These are phyloP conservation scores for Teunomyces cretensis DNA, from an alignment of 805 yeast species.

Conservation along the genomic window DNA sequence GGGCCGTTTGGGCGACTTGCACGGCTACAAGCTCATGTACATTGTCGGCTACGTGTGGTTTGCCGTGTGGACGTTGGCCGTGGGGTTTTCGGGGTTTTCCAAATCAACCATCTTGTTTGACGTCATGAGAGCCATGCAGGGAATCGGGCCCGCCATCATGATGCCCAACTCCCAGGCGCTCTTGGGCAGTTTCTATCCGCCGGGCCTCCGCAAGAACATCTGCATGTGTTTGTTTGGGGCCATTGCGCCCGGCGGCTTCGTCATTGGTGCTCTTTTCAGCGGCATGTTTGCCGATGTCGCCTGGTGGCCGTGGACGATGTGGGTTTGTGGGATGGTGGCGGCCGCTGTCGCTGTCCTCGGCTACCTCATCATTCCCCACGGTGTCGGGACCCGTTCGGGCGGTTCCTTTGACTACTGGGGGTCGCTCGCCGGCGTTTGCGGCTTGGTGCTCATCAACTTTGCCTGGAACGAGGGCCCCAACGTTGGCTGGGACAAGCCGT, in stretches of 20 bases:
- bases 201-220: conserved; percentile 17
- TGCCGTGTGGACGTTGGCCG: conserved; percentile 21
- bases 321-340: conserved; percentile 26
- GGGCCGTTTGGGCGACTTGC: conserved; percentile 36
- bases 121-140: conserved; percentile 32
- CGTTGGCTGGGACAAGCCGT: conserved; percentile 18
- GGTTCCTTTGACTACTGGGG: conserved; percentile 29
- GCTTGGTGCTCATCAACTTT: conserved; percentile 17
- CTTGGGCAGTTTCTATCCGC: conserved; percentile 31
- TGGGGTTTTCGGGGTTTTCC: conserved; percentile 28
- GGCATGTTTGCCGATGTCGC: conserved; percentile 23
- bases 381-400: conserved; percentile 18
- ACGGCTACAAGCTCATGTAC: conserved; percentile 32
- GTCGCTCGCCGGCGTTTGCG: conserved; percentile 13
- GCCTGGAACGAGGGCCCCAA: conserved; percentile 22
- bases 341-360: conserved; percentile 15
- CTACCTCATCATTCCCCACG: conserved; percentile 26
- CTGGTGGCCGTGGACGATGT: conserved; percentile 40
- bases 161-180: conserved; percentile 37
- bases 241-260: conserved; percentile 35
- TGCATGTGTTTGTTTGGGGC: conserved; percentile 33
- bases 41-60: conserved; percentile 24
- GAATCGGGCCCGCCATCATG: conserved; percentile 34
- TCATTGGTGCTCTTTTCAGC: conserved; percentile 27
- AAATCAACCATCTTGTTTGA: conserved; percentile 24